Base-by-base conservation (phyloP, 2,329 filamentous ascomycete genomes). In the Eurotiales sp. region DNA sequence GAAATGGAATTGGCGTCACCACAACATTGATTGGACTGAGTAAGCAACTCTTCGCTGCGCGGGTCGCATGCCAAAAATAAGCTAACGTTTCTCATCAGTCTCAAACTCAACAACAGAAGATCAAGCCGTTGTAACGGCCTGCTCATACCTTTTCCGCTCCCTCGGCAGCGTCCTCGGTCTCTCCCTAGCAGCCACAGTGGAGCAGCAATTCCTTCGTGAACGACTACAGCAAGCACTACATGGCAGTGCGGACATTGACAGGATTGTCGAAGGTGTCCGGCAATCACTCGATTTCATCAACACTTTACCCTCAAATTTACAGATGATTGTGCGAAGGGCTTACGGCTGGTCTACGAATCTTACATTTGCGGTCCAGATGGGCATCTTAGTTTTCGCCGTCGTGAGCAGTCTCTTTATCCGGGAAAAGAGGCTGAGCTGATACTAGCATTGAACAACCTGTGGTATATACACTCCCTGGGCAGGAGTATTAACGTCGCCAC, bases 101-200 rank as follows among this genome's bases (percentile, higher is more conserved):
- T 83, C 87, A 27, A 89, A 90, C 62, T 80, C 85, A 0, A 72
- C 79, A 1, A 73, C 76, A 3, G 76, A 82, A 39, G 87, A 91
- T 58, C 83, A 87, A 55, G 87, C 88, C 2, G 80, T 91, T 1
- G 86, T 84, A 3, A 87, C 88, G 14, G 88, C 88, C 7, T 90
- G 86, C 65, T 87, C 84, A 17, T 92, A 92, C 68, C 80, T 92
- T 21, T 92, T 92, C 75, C 83, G 88, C 34, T 86, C 85, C 1
- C 75, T 91, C 0, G 88, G 82, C 10, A 79, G 77, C 14, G 81
- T 83, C 8, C 77, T 83, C 34, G 81, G 87, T 10, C 76, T 90
- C 50, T 86, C 85, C n/a, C 72, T 88, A 52, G 80, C 81, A 46
- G 83, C 86, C 1, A 87, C 86, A 1, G 77, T 88, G 7, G 79